These are phyloP conservation scores for Blastocystis hominis DNA, from an alignment of 352 stramenopile species.

Conservation along the genomic window DNA sequence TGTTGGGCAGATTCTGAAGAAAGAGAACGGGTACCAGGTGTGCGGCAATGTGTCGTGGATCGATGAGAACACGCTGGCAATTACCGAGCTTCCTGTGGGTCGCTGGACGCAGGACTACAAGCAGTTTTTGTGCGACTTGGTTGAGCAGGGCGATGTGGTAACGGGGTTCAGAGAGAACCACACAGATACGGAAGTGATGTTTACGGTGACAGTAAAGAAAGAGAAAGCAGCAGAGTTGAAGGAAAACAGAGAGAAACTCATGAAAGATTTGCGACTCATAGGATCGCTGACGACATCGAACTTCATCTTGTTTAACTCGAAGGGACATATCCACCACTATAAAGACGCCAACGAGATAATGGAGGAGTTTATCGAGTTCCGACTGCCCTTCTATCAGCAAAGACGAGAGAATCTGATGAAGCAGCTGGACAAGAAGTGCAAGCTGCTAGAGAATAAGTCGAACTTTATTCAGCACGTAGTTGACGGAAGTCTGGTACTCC, in stretches of 20 bases:
- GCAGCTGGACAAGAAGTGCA: conserved; percentile 73
- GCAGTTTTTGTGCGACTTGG: conserved; percentile 80
- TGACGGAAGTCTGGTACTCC: conserved; percentile 78
- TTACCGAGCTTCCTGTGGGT: conserved; percentile 88
- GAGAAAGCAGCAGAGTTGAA: conserved; percentile 74
- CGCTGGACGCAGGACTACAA: conserved; percentile 99
- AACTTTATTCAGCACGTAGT: conserved; percentile 90
- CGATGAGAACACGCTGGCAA: conserved; percentile 82
- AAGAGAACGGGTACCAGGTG: conserved; percentile 68
- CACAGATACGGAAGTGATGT: conserved; percentile 79
- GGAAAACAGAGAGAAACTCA: conserved; percentile 64
- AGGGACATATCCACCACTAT: conserved; percentile 81
- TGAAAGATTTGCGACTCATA: conserved; percentile 63
- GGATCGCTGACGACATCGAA: conserved; percentile 79
- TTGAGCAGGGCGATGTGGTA: conserved; percentile 65
- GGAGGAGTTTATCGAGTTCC: conserved; percentile 81
- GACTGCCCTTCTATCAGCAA: conserved; percentile 75
- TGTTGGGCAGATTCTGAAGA: conserved; percentile 73
- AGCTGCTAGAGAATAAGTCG: conserved; percentile 86
- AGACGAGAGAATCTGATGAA: conserved; percentile 73
- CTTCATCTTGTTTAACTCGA: conserved; percentile 88
- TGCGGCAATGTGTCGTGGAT: conserved; percentile 69
- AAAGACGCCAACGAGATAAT: conserved; percentile 78
- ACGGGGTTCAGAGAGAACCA: conserved; percentile 88
- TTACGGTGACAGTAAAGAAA: conserved; percentile 69